A percentile compares a stretch with the other conserved stretches of the same genome.
These are phyloP conservation scores for Acer saccharum DNA, from an alignment of 345 rosid species.

Conservation along the genomic window DNA sequence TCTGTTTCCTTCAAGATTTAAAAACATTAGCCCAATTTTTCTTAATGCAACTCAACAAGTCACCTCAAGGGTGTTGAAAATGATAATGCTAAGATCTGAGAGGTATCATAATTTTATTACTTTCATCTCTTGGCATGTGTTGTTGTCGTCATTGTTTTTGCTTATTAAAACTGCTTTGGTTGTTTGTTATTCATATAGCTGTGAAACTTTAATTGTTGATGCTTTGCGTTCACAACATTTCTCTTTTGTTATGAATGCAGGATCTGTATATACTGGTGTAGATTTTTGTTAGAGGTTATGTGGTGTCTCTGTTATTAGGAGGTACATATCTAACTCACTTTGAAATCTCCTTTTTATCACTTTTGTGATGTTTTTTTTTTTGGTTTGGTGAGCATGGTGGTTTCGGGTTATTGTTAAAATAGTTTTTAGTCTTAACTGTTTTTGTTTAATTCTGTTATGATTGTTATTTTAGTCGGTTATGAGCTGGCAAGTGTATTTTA, in stretches of 20 bases:
- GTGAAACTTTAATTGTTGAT: neutral
- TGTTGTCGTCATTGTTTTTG: neutral
- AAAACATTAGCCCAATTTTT: neutral
- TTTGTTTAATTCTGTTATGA: no score
- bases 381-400: neutral
- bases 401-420: no score
- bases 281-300: constrained; percentile 98
- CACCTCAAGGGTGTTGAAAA: neutral
- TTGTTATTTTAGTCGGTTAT: no score
- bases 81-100: neutral
- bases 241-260: constrained; percentile 44
- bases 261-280: constrained; percentile 94
- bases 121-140: neutral
- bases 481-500: no score
- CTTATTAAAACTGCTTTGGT: neutral
- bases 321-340: constrained; percentile 48
- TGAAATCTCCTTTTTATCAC: neutral
- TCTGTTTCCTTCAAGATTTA: neutral
- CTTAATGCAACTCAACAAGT: neutral
- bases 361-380: no score
- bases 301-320: constrained; percentile 95
- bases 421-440: no score
- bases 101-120: neutral
- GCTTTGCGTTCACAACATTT: neutral
- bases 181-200: neutral